Evolutionary conservation across 441 rosid genomes (phyloP).

Genomic region (Erodium texanum): DNA sequence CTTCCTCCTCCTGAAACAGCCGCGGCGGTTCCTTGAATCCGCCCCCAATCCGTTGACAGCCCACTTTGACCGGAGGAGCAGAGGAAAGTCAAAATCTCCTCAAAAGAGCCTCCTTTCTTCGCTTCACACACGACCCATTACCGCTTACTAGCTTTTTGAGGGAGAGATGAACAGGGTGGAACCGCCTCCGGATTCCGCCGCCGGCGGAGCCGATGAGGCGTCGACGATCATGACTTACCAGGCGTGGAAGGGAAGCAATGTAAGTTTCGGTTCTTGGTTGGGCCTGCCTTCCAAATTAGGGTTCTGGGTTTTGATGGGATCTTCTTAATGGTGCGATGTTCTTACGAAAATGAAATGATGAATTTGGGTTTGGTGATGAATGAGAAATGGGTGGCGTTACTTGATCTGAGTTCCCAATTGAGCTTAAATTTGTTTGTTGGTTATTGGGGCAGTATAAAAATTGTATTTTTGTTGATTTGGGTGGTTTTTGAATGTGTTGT

Average conservation of each 20-base stretch:
- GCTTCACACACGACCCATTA: neutral
- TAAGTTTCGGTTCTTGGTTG: slow-evolving; percentile 24
- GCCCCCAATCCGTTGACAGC: too few species aligned
- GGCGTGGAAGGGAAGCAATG: slow-evolving; percentile 87
- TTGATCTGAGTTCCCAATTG: neutral
- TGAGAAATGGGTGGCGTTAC: neutral
- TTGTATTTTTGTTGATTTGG: neutral
- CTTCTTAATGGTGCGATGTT: neutral
- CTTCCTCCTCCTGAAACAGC: too few species aligned
- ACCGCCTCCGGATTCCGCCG: slow-evolving; percentile 33
- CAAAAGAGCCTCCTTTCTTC: neutral
- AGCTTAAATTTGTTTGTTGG: neutral
- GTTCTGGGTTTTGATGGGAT: neutral
- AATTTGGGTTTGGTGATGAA: neutral
- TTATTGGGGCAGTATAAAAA: neutral
- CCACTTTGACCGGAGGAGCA: too few species aligned
- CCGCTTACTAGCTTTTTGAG: neutral
- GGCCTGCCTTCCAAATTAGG: slow-evolving; percentile 5
- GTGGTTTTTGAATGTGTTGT: neutral
- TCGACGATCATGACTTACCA: slow-evolving; percentile 42
- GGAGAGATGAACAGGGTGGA: neutral
- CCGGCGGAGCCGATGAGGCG: slow-evolving; percentile 48
- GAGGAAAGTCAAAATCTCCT: too few species aligned
- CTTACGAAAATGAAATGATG: neutral
- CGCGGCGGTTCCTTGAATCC: too few species aligned